phyloP scores from a whole-genome alignment of 495 filamentous ascomycete genomes.

The Hyaloscypha bicolor region DNA sequence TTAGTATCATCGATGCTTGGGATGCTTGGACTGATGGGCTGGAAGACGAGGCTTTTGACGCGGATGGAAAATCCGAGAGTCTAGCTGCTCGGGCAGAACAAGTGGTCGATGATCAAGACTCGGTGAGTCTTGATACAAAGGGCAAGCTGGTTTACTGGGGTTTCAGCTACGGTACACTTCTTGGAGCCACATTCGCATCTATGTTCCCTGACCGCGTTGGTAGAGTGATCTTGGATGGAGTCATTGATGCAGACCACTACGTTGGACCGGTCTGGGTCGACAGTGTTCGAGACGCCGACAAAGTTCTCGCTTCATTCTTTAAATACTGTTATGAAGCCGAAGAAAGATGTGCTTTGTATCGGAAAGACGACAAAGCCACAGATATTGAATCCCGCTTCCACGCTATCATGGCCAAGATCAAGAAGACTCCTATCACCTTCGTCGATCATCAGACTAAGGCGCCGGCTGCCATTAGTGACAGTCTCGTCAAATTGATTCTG shows the following conservation, averaged over 20 bases:
- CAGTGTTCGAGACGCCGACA: slow-evolving; percentile 42
- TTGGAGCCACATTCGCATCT: slow-evolving; percentile 58
- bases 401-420: slow-evolving; percentile 41
- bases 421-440: slow-evolving; percentile 50
- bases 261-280: slow-evolving; percentile 34
- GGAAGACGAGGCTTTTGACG: too few species aligned
- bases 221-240: slow-evolving; percentile 37
- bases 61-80: too few species aligned
- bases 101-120: too few species aligned
- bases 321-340: slow-evolving; percentile 39
- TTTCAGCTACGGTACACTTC: slow-evolving; percentile 67
- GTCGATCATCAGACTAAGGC: slow-evolving; percentile 35
- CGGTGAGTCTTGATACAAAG: slow-evolving; percentile 23
- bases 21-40: slow-evolving; percentile 35
- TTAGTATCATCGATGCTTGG: slow-evolving; percentile 51
- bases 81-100: too few species aligned
- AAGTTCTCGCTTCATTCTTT: slow-evolving; percentile 42
- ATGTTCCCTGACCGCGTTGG: slow-evolving; percentile 51
- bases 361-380: slow-evolving; percentile 38
- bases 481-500: slow-evolving; percentile 39
- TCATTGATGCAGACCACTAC: slow-evolving; percentile 50
- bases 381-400: slow-evolving; percentile 48
- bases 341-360: slow-evolving; percentile 38
- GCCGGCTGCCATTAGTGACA: slow-evolving; percentile 40
- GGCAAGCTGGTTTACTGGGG: slow-evolving; percentile 60